Conservation (phyloP, 371 early-diverging fungal species). For the Mortierella sp. region DNA sequence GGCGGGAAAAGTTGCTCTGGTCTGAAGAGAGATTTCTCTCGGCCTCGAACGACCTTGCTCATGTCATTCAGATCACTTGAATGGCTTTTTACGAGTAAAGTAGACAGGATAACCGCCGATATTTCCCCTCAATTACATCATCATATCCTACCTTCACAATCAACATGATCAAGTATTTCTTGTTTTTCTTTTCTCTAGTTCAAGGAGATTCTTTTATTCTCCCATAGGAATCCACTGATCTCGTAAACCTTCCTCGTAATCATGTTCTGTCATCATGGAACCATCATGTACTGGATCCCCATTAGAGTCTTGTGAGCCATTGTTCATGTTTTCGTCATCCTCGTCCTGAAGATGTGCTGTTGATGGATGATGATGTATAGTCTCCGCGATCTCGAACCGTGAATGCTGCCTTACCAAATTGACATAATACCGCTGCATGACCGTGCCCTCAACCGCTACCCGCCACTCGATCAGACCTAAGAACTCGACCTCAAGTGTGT, state of each 20-base stretch:
- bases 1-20: too few species aligned
- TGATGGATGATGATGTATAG: constrained; percentile 15
- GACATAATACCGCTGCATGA: constrained; percentile 89
- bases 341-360: constrained; percentile 8
- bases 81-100: too few species aligned
- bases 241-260: constrained; percentile 44
- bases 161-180: too few species aligned
- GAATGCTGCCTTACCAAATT: constrained; percentile 82
- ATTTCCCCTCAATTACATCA: too few species aligned
- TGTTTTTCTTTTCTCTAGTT: too few species aligned
- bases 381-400: constrained; percentile 49
- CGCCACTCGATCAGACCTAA: constrained; percentile 91
- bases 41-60: too few species aligned
- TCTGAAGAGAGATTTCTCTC: too few species aligned
- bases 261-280: constrained; percentile 25
- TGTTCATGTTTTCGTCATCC: constrained; percentile 20
- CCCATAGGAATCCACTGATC: constrained; percentile 56
- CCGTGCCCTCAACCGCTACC: constrained; percentile 76
- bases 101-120: too few species aligned
- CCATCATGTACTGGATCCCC: constrained; percentile 31
- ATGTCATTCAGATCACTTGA: too few species aligned
- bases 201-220: constrained; percentile 31
- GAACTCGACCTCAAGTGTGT: constrained; percentile 95
- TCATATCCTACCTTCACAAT: too few species aligned
- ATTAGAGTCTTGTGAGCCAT: constrained; percentile 17